phyloP scores from a whole-genome alignment of 2,329 filamentous ascomycete species.

The Ceratocystis lukuohia region DNA sequence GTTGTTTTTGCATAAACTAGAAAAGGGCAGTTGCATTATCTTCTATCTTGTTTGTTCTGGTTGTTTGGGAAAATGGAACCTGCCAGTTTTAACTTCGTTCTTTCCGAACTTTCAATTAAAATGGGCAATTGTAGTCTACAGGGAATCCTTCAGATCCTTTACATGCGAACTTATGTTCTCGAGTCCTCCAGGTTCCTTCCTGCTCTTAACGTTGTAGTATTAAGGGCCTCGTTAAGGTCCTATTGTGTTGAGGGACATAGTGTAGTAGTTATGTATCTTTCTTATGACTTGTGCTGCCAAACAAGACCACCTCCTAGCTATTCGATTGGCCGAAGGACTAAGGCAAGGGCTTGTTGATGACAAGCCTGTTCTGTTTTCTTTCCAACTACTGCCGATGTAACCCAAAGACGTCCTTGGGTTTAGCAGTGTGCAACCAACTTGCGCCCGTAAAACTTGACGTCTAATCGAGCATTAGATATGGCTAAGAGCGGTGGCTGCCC shows the following conservation, averaged over 20 bases:
- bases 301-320: no score
- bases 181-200: neutral
- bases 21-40: slow-evolving; percentile 5
- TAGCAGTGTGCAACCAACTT: slow-evolving; percentile 6
- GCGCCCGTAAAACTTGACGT: slow-evolving; percentile 4
- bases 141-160: neutral
- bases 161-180: slow-evolving; percentile 3
- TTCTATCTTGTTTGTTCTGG: no score
- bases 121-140: no score
- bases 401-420: neutral
- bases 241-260: no score
- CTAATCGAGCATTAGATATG: neutral
- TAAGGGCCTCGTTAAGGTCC: no score
- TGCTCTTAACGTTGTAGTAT: neutral
- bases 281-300: no score
- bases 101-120: neutral
- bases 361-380: no score
- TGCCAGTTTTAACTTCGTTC: slow-evolving; percentile 1
- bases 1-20: neutral
- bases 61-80: neutral
- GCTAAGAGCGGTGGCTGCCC: neutral
- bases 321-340: no score
- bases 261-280: no score
- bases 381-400: neutral
- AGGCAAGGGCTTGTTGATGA: no score